Evolutionary conservation across 2,329 filamentous ascomycete genomes (phyloP).

Genomic region (Pestalotiopsis sp.): DNA sequence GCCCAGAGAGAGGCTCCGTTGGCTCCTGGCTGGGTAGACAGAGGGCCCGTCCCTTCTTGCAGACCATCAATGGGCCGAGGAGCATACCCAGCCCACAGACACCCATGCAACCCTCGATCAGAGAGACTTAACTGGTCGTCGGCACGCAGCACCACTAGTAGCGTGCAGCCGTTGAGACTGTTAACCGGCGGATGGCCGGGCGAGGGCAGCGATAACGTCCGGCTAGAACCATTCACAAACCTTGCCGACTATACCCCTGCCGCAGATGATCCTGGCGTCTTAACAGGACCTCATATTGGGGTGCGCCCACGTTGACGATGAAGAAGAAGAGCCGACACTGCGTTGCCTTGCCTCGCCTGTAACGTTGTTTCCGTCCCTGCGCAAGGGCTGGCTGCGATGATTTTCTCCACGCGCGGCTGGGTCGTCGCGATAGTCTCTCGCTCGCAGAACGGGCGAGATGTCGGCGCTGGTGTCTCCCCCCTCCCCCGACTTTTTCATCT

Average conservation of each 20-base stretch:
- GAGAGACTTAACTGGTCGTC: not conserved
- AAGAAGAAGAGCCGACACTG: conserved; percentile 10
- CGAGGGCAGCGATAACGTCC: conserved; percentile 13
- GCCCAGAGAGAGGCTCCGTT: not conserved
- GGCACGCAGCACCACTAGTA: not conserved
- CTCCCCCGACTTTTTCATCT: not conserved
- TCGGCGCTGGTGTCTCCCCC: not conserved
- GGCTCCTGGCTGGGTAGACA: not conserved
- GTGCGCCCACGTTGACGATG: not conserved
- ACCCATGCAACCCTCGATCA: not conserved
- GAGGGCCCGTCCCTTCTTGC: not conserved
- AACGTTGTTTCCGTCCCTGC: not conserved
- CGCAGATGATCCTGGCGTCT: conserved; percentile 2
- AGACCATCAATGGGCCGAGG: not conserved
- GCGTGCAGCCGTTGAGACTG: conserved; percentile 4
- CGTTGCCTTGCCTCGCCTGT: conserved; percentile 8
- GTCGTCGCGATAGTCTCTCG: not conserved
- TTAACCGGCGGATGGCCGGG: conserved; percentile 6
- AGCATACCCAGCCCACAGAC: not conserved
- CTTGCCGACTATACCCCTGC: conserved; percentile 1
- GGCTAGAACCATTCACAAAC: conserved; percentile 2
- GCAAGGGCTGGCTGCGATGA: not conserved
- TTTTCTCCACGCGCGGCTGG: not conserved
- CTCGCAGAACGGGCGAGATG: not conserved
- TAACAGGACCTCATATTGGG: conserved; percentile 1